Conservation (phyloP, 2,329 filamentous ascomycete genomes). For the Aspergillus fischeri region DNA sequence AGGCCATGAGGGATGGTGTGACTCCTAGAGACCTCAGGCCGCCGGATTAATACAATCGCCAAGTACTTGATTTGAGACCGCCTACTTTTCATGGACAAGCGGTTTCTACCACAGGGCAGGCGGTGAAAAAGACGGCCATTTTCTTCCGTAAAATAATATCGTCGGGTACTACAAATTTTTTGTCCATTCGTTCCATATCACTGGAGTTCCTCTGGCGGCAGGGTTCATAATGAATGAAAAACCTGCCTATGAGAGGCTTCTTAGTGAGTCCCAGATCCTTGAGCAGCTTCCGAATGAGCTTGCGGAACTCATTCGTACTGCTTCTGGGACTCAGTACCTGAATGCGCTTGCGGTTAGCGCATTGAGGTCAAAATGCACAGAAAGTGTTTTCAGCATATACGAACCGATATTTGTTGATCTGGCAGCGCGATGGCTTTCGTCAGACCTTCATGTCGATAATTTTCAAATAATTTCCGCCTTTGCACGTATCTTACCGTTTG, state of each 20-base stretch:
- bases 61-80: neutral
- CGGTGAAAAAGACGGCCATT: slow-evolving; percentile 19
- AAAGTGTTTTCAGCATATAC: slow-evolving; percentile 70
- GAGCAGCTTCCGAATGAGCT: slow-evolving; percentile 66
- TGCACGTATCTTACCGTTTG: slow-evolving; percentile 74
- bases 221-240: slow-evolving; percentile 35
- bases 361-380: slow-evolving; percentile 66
- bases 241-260: slow-evolving; percentile 47
- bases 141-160: slow-evolving; percentile 29
- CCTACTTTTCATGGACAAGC: neutral
- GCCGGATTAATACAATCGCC: no score
- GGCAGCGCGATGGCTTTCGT: slow-evolving; percentile 69
- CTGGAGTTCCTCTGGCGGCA: slow-evolving; percentile 31
- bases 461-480: slow-evolving; percentile 63
- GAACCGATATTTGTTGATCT: slow-evolving; percentile 74
- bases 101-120: slow-evolving; percentile 7
- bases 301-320: slow-evolving; percentile 60
- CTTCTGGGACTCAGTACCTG: slow-evolving; percentile 63
- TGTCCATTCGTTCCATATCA: slow-evolving; percentile 25
- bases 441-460: slow-evolving; percentile 31
- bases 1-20: no score
- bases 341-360: slow-evolving; percentile 66
- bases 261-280: slow-evolving; percentile 50
- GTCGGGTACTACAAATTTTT: slow-evolving; percentile 19
- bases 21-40: no score